Conservation (phyloP, 2,329 filamentous ascomycete species). For the Arthrobotrys sinensis region DNA sequence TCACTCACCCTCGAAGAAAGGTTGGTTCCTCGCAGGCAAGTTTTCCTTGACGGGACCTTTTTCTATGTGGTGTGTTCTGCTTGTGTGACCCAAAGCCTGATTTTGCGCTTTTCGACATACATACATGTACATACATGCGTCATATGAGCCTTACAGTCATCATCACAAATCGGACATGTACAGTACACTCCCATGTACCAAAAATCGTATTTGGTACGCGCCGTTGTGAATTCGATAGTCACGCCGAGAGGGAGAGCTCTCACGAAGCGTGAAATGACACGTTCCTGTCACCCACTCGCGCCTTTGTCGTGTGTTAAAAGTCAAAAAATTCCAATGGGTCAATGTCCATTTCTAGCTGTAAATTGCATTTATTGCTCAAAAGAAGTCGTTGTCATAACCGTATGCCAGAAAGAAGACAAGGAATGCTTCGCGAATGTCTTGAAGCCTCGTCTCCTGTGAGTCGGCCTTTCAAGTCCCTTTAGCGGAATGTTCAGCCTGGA, state of each 20-base stretch:
- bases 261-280: slow-evolving; percentile 21
- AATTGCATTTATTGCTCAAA: neutral
- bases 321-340: neutral
- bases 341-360: slow-evolving; percentile 13
- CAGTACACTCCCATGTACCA: neutral
- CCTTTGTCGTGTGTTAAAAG: slow-evolving; percentile 6
- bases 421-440: neutral
- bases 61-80: neutral
- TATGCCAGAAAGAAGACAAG: neutral
- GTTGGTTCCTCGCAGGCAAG: slow-evolving; percentile 22
- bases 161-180: neutral
- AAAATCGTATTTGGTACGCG: neutral
- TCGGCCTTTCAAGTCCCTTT: neutral
- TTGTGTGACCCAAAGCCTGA: slow-evolving; percentile 34
- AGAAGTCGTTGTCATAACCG: neutral
- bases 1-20: neutral
- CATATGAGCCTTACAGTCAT: slow-evolving; percentile 29
- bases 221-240: neutral
- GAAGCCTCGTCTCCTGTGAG: too few relatives aligned
- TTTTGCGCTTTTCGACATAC: slow-evolving; percentile 7
- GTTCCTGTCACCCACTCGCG: slow-evolving; percentile 24
- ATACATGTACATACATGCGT: slow-evolving; percentile 13
- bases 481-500: slow-evolving; percentile 7
- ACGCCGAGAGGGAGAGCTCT: neutral
- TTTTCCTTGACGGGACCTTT: slow-evolving; percentile 17